Conservation (phyloP, 805 yeast genomes). For the Metschnikowia sp. region DNA sequence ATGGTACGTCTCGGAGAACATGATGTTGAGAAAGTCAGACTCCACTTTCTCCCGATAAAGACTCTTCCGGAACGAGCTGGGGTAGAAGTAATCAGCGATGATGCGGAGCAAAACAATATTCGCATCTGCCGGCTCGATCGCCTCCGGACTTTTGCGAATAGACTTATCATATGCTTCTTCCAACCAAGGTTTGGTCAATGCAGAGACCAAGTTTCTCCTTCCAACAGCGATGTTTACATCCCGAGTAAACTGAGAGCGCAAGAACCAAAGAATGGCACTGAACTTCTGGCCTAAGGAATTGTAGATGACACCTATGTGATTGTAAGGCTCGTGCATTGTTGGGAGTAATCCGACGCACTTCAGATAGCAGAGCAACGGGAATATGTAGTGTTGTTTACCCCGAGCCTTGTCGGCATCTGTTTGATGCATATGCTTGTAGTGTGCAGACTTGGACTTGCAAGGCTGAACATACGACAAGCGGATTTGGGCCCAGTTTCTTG, state of each 20-base stretch:
- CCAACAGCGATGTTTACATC: conserved; percentile 47
- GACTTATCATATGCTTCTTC: conserved; percentile 16
- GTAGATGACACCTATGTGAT: conserved; percentile 50
- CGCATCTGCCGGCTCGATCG: conserved; percentile 12
- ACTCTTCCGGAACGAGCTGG: conserved; percentile 26
- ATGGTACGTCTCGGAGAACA: conserved; percentile 19
- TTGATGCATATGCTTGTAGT: conserved; percentile 11
- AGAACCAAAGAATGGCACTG: conserved; percentile 49
- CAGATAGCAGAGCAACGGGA: conserved; percentile 38
- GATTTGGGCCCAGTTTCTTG: conserved; percentile 13
- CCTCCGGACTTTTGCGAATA: conserved; percentile 5
- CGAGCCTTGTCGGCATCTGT: conserved; percentile 29
- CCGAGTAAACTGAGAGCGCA: conserved; percentile 55
- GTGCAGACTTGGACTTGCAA: conserved; percentile 11
- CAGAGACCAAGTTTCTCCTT: conserved; percentile 40
- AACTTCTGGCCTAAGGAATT: conserved; percentile 43
- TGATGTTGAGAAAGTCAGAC: conserved; percentile 23
- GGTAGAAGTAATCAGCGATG: conserved; percentile 42
- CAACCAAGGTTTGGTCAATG: conserved; percentile 36
- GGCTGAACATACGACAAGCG: conserved; percentile 14
- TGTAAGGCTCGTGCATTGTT: conserved; percentile 64
- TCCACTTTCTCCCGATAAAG: conserved; percentile 11
- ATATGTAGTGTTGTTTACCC: conserved; percentile 28
- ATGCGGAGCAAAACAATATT: conserved; percentile 32
- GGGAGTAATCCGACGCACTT: conserved; percentile 58